Evolutionary conservation across 805 yeast genomes (phyloP), one percentile per base, ranked within the genome.

Genomic region (Cyberlindnera euphorbiae): DNA sequence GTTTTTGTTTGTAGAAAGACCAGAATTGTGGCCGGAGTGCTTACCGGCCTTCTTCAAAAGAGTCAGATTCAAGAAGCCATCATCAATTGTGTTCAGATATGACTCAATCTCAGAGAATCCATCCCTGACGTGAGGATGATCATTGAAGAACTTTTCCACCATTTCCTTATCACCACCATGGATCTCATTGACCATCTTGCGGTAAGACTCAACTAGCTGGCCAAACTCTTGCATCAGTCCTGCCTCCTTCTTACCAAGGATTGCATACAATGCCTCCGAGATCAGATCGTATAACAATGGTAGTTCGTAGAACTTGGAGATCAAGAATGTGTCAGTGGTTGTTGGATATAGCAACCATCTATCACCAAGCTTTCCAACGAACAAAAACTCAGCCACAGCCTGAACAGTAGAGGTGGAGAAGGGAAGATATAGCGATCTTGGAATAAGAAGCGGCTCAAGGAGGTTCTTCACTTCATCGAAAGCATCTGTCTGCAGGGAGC

Each of bases 361-460:
- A 35, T 79, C 75, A 17, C 86, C 86, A 16, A 84, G 74, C 56
- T 82, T 88, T 1, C 93, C 94, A 5, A 89, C 83, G 50, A 79
- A 82, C 37, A 84, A 64, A 54, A 77, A 84, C 52, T 83, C 93
- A 18, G 79, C 64, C 45, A 82, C 72, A 3, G 87, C 87, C 38
- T 68, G 68, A 12, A 82, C 74, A 0, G 86, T 73, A 1, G 62
- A 54, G 1, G 80, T 75, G 3, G 77, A 56, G 59, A 79, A 81
- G 4, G 94, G 93, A 44, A 84, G 55, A 46, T 79, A 82, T 18
- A 84, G 53, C 13, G 77, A 68, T 42, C 94, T 66, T 12, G 94
- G 93, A 25, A 80, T 67, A 38, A 75, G 63, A 24, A 80, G 57
- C 6, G 85, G 79, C 46, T 80, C 87, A 59, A 80, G 45, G 13